Conservation (phyloP, 225 moss, liverwort and hornwort genomes). For the Bryoerythrophyllum caledonicum region DNA sequence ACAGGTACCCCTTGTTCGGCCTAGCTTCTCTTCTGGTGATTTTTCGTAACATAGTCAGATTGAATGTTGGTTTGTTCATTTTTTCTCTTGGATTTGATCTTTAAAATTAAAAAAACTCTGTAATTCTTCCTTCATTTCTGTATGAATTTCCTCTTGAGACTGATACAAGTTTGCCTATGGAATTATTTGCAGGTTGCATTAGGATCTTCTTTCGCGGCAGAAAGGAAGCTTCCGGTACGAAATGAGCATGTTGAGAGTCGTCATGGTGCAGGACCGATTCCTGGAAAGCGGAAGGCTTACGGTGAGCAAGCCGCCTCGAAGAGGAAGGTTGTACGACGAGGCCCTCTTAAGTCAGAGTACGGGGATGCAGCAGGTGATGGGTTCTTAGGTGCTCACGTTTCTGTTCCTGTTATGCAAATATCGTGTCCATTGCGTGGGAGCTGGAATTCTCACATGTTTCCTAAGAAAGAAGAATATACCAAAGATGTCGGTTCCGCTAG, state of each 20-base stretch:
- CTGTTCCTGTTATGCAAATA: slow-evolving; percentile 53
- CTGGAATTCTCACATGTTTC: slow-evolving; percentile 47
- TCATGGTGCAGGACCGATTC: slow-evolving; percentile 31
- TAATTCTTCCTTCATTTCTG: slow-evolving; percentile 14
- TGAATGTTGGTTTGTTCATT: background rate
- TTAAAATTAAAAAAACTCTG: background rate
- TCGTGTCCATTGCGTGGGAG: slow-evolving; percentile 42
- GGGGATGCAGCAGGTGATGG: slow-evolving; percentile 57
- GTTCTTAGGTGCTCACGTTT: slow-evolving; percentile 38
- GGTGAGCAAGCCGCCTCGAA: slow-evolving; percentile 50
- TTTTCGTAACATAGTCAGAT: slow-evolving; percentile 1
- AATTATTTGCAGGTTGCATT: slow-evolving; percentile 53
- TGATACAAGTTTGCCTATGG: background rate
- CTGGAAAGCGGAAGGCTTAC: slow-evolving; percentile 45
- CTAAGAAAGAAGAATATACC: slow-evolving; percentile 46
- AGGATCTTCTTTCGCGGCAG: slow-evolving; percentile 55
- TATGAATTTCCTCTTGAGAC: too few species aligned
- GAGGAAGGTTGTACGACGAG: slow-evolving; percentile 66
- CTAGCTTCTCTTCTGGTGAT: slow-evolving; percentile 16
- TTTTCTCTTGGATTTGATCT: background rate
- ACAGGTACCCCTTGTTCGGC: slow-evolving; percentile 44
- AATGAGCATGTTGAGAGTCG: slow-evolving; percentile 43
- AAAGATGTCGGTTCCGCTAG: slow-evolving; percentile 63
- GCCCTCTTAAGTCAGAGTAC: slow-evolving; percentile 56
- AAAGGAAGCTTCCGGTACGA: slow-evolving; percentile 26